Evolutionary conservation across 192 early-diverging fungal species (phyloP).

Genomic region (Umbelopsis sp.): DNA sequence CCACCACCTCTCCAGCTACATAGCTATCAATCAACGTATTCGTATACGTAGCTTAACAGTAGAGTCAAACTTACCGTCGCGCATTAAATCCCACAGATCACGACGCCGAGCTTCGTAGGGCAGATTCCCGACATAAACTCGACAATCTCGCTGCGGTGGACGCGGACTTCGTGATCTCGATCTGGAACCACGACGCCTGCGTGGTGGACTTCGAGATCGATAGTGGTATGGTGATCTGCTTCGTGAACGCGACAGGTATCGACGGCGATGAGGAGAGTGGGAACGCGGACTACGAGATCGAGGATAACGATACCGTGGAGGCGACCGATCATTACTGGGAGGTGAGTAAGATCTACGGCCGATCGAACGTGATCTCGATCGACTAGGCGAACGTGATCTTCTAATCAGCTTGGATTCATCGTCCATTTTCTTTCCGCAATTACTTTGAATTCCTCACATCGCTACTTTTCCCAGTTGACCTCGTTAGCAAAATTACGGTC

Average conservation of each 20-base stretch:
- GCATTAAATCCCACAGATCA: slow-evolving; percentile 84
- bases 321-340: slow-evolving; percentile 2
- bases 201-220: slow-evolving; percentile 29
- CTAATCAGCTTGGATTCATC: neutral
- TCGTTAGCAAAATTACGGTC: neutral
- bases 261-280: slow-evolving; percentile 21
- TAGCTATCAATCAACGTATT: neutral
- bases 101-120: slow-evolving; percentile 73
- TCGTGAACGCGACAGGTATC: slow-evolving; percentile 3
- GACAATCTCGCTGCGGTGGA: slow-evolving; percentile 49
- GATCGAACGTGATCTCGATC: slow-evolving; percentile 17
- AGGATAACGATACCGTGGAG: slow-evolving; percentile 13
- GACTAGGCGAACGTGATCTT: slow-evolving; percentile 12
- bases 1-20: slow-evolving; percentile 73
- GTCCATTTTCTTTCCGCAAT: neutral
- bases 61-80: slow-evolving; percentile 55
- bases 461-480: neutral
- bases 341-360: neutral
- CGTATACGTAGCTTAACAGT: neutral
- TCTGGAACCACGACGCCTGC: neutral
- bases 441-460: neutral
- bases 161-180: slow-evolving; percentile 36
- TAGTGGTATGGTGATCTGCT: slow-evolving; percentile 33
- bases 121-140: slow-evolving; percentile 86
- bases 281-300: slow-evolving; percentile 22